phyloP scores from a whole-genome alignment of 2,329 filamentous ascomycete genomes.

The Ophiostoma tasmaniense region DNA sequence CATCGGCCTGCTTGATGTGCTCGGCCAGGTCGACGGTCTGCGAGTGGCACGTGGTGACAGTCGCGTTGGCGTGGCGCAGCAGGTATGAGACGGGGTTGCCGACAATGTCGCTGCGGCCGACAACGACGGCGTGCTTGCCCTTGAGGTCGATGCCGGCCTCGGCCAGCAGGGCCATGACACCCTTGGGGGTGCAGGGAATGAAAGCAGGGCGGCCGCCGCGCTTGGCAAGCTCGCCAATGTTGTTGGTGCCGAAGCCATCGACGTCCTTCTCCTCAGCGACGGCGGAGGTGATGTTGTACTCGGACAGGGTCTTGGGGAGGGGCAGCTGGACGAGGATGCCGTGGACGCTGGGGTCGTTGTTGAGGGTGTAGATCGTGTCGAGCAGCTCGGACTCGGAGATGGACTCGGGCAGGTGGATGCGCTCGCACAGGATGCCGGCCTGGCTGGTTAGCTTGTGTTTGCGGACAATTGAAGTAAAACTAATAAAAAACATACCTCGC shows the following conservation, averaged over 20 bases:
- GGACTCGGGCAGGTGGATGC: conserved; percentile 73
- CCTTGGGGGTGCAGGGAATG: conserved; percentile 91
- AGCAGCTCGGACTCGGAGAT: conserved; percentile 81
- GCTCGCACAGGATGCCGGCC: conserved; percentile 83
- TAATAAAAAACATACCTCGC: conserved; percentile 57
- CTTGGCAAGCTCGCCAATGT: conserved; percentile 96
- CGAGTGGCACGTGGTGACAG: conserved; percentile 93
- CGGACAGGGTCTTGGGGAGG: conserved; percentile 78
- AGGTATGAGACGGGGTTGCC: conserved; percentile 95
- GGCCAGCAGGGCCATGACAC: conserved; percentile 85
- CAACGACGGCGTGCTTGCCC: conserved; percentile 89
- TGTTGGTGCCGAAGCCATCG: conserved; percentile 87
- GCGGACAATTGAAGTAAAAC: background rate
- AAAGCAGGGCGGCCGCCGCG: conserved; percentile 83
- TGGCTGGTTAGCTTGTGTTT: conserved; percentile 28
- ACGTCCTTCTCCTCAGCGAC: conserved; percentile 95
- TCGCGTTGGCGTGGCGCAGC: conserved; percentile 90
- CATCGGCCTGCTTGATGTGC: conserved; percentile 74
- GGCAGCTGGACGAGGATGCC: conserved; percentile 93
- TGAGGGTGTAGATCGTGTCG: conserved; percentile 69
- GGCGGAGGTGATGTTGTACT: conserved; percentile 81
- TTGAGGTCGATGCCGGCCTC: conserved; percentile 74
- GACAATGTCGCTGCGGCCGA: conserved; percentile 94
- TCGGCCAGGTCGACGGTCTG: conserved; percentile 66
- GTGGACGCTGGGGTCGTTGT: conserved; percentile 78